These are phyloP conservation scores for Camellia lanceoleosa DNA, from an alignment of 148 eudicot species.

Conservation along the genomic window DNA sequence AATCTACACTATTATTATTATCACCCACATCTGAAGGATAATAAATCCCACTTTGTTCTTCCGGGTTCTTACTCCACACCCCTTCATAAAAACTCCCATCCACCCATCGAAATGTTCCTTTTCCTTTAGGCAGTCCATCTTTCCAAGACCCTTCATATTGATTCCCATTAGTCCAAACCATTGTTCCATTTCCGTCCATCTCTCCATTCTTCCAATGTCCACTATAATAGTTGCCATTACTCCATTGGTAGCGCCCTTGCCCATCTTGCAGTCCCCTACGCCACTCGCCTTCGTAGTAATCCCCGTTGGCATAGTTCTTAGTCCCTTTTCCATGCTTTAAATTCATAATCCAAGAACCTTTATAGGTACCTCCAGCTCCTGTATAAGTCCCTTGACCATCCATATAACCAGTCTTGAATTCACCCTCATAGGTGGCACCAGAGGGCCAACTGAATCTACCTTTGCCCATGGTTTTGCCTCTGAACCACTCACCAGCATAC, in stretches of 20 bases:
- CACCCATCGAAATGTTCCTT: slow-evolving; percentile 23
- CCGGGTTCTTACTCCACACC: slow-evolving; percentile 25
- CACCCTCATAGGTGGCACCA: slow-evolving; percentile 35
- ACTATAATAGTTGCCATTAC: slow-evolving; percentile 22
- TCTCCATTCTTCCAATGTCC: slow-evolving; percentile 29
- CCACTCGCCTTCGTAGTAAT: slow-evolving; percentile 28
- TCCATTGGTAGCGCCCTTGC: slow-evolving; percentile 27
- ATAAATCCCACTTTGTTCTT: slow-evolving; percentile 57
- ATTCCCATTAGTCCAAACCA: slow-evolving; percentile 28
- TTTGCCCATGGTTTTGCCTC: slow-evolving; percentile 27
- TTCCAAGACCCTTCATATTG: slow-evolving; percentile 30
- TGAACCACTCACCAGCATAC: slow-evolving; percentile 31
- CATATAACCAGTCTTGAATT: slow-evolving; percentile 28
- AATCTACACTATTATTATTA: slow-evolving; percentile 25
- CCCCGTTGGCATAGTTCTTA: slow-evolving; percentile 28
- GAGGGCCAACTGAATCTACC: slow-evolving; percentile 33
- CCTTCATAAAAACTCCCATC: slow-evolving; percentile 28
- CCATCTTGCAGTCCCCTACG: slow-evolving; percentile 24
- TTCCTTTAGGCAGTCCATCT: slow-evolving; percentile 21
- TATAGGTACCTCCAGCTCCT: slow-evolving; percentile 24
- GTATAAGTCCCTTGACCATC: slow-evolving; percentile 32
- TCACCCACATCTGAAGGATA: slow-evolving; percentile 33
- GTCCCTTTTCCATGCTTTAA: slow-evolving; percentile 25
- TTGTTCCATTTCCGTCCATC: slow-evolving; percentile 25
- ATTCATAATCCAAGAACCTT: slow-evolving; percentile 28